Evolutionary conservation across 768 basidiomycete species (phyloP).

Genomic region (Collybia mongolica): DNA sequence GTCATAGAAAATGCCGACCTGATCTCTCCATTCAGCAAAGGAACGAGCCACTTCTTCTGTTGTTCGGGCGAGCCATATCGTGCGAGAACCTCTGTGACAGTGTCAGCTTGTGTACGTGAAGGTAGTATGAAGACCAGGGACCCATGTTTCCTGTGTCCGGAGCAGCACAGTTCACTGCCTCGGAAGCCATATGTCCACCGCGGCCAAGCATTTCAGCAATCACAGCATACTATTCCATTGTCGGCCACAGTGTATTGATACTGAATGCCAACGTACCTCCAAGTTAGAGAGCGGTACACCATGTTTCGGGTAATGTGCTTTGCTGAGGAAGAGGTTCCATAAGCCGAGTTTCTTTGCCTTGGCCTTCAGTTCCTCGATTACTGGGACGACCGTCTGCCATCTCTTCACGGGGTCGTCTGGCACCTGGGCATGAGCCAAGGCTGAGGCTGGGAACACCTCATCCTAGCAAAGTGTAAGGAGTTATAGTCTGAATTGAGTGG

Average conservation of each 20-base stretch:
- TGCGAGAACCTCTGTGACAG: constrained; percentile 84
- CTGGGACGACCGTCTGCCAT: constrained; percentile 83
- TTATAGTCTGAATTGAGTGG: neutral
- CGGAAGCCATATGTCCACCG: constrained; percentile 76
- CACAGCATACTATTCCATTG: constrained; percentile 73
- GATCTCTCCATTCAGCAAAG: constrained; percentile 89
- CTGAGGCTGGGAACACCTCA: constrained; percentile 81
- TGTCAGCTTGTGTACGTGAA: constrained; percentile 1
- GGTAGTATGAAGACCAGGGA: constrained; percentile 27
- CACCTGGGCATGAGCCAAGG: constrained; percentile 78
- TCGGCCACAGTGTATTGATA: neutral
- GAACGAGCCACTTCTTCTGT: constrained; percentile 86
- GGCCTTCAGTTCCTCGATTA: constrained; percentile 81
- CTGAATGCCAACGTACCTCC: constrained; percentile 55
- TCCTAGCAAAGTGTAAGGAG: constrained; percentile 45
- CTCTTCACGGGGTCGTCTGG: constrained; percentile 70
- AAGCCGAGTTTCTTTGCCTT: constrained; percentile 88
- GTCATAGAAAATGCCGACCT: constrained; percentile 98
- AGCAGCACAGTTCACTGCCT: constrained; percentile 91
- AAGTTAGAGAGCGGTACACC: constrained; percentile 92
- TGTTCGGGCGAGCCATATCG: constrained; percentile 91
- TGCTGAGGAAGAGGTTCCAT: constrained; percentile 98
- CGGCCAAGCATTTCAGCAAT: constrained; percentile 97
- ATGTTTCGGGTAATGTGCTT: constrained; percentile 85
- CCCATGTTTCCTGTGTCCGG: constrained; percentile 99